A percentile compares a stretch with the other conserved stretches of the same genome.
These are phyloP conservation scores for Cryphonectria naterciae DNA, from an alignment of 2,329 filamentous ascomycete genomes.

Conservation along the genomic window DNA sequence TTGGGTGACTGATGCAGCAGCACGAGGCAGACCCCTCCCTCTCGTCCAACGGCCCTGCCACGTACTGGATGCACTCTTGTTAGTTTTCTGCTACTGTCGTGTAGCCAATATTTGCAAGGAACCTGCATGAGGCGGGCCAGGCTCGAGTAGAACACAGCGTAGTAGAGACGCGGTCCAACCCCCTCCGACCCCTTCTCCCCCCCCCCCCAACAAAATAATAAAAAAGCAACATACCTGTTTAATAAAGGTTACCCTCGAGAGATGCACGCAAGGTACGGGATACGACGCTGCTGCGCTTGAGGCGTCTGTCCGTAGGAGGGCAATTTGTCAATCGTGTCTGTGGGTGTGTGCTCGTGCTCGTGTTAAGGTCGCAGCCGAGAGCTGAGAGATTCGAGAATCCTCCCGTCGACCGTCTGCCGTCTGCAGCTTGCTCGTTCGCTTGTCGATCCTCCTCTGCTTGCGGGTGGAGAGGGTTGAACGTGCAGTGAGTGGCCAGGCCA, in stretches of 20 bases:
- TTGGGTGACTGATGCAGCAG: background rate
- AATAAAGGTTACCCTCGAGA: background rate
- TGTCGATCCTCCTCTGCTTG: slow-evolving; percentile 12
- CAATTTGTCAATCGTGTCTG: background rate
- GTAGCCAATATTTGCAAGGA: slow-evolving; percentile 10
- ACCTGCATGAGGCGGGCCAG: background rate
- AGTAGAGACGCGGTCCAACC: background rate
- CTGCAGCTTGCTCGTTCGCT: background rate
- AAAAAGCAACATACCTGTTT: background rate
- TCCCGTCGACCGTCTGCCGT: background rate
- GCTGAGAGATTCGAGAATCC: background rate
- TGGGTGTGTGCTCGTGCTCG: background rate
- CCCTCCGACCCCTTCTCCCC: too few relatives aligned
- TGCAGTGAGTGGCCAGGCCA: slow-evolving; percentile 3
- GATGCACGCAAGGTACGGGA: background rate
- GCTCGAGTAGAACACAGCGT: slow-evolving; percentile 14
- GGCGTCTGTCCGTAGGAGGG: background rate
- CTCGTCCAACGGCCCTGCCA: background rate
- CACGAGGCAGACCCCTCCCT: background rate
- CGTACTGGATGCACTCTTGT: background rate
- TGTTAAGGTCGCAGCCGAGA: background rate
- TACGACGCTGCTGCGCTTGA: slow-evolving; percentile 1
- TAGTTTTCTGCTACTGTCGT: slow-evolving; percentile 17
- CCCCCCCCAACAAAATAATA: too few relatives aligned
- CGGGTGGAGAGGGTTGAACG: background rate